Percentiles rank a stretch among this genome's conserved stretches.
Evolutionary conservation across 2,329 filamentous ascomycete species (phyloP).

Genomic region (Colletotrichum siamense): DNA sequence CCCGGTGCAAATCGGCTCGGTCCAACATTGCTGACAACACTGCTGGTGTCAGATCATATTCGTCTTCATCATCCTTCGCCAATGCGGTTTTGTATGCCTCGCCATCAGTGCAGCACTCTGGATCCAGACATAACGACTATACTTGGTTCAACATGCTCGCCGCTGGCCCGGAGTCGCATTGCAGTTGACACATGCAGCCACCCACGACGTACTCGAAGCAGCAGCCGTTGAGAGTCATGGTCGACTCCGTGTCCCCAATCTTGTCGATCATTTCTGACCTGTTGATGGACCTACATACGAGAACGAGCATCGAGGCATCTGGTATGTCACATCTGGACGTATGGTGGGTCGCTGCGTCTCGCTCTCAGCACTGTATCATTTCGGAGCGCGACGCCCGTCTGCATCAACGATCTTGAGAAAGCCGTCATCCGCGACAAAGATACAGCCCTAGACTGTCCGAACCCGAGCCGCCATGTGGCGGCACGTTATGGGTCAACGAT

Average conservation of each 20-base stretch:
- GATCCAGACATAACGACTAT: neutral
- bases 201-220: neutral
- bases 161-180: neutral
- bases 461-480: constrained; percentile 1
- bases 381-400: neutral
- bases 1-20: neutral
- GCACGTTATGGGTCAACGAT: neutral
- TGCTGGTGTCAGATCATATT: neutral
- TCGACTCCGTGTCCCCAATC: neutral
- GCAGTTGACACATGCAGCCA: constrained; percentile 17
- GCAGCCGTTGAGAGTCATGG: neutral
- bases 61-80: neutral
- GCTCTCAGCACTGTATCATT: neutral
- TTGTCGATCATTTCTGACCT: too few relatives aligned
- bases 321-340: neutral
- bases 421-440: neutral
- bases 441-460: neutral
- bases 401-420: neutral
- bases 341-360: neutral
- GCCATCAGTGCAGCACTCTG: neutral
- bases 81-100: neutral
- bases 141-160: neutral
- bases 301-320: neutral
- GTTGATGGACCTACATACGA: neutral
- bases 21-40: neutral